Evolutionary conservation across 305 asterid species (phyloP).

Genomic region (Fraxinus latifolia): DNA sequence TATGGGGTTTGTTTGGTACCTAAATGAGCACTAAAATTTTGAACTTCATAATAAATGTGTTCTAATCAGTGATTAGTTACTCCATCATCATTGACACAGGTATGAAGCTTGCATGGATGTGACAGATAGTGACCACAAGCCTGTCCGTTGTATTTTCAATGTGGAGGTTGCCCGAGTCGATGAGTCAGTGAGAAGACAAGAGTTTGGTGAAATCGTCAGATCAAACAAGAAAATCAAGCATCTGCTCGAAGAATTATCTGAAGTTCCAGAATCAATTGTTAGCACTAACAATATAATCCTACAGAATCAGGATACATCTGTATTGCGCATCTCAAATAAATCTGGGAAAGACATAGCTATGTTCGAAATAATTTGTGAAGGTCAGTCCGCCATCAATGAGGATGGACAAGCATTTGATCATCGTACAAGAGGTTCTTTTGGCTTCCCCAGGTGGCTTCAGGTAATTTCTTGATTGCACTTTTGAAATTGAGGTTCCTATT

Average conservation of each 20-base stretch:
- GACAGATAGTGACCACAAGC: slow-evolving; percentile 96
- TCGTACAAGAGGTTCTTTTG: slow-evolving; percentile 74
- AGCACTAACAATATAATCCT: slow-evolving; percentile 88
- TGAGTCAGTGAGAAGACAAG: slow-evolving; percentile 83
- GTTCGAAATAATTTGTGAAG: slow-evolving; percentile 70
- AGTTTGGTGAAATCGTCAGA: slow-evolving; percentile 74
- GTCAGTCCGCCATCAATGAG: slow-evolving; percentile 56
- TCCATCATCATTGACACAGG: slow-evolving; percentile 33
- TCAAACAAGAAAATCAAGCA: slow-evolving; percentile 66
- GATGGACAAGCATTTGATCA: slow-evolving; percentile 70
- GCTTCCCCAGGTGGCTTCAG: slow-evolving; percentile 95
- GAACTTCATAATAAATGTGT: background rate
- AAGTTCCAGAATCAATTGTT: slow-evolving; percentile 75
- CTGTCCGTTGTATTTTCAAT: slow-evolving; percentile 76
- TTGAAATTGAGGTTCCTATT: background rate
- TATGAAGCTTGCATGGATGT: slow-evolving; percentile 98
- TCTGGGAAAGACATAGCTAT: slow-evolving; percentile 53
- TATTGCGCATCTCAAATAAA: slow-evolving; percentile 80
- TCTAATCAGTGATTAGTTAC: background rate
- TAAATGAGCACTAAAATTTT: background rate
- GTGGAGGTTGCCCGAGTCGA: slow-evolving; percentile 89
- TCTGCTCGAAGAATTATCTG: slow-evolving; percentile 46
- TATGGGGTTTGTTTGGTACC: no score
- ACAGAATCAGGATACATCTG: slow-evolving; percentile 70
- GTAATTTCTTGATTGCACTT: slow-evolving; percentile 39